Evolutionary conservation across 2,329 filamentous ascomycete genomes (phyloP).

Genomic region (Graphium sp.): DNA sequence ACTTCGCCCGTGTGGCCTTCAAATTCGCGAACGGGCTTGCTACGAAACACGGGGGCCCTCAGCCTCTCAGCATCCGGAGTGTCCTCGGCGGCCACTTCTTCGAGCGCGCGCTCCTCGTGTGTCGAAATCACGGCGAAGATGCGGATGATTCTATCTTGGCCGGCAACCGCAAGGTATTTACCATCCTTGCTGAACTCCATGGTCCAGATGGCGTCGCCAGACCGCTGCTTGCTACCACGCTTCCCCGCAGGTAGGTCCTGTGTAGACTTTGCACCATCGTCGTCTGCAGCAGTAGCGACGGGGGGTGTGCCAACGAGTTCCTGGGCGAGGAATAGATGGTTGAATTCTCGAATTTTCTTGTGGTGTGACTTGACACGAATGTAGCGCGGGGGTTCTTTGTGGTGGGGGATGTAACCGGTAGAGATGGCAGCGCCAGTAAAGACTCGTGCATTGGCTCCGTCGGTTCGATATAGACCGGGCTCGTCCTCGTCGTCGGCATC

Average conservation of each 20-base stretch:
- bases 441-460: slow-evolving; percentile 69
- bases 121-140: slow-evolving; percentile 82
- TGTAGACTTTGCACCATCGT: slow-evolving; percentile 17
- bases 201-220: slow-evolving; percentile 68
- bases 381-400: slow-evolving; percentile 81
- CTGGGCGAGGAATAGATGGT: slow-evolving; percentile 81
- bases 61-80: slow-evolving; percentile 41
- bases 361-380: slow-evolving; percentile 70
- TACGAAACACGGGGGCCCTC: slow-evolving; percentile 79
- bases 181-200: slow-evolving; percentile 88
- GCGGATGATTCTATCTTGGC: slow-evolving; percentile 70
- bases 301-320: slow-evolving; percentile 50
- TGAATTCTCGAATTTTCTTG: slow-evolving; percentile 69
- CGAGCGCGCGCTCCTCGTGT: slow-evolving; percentile 56
- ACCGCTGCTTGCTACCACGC: slow-evolving; percentile 11
- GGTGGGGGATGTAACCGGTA: slow-evolving; percentile 57
- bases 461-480: slow-evolving; percentile 47
- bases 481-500: slow-evolving; percentile 54
- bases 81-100: slow-evolving; percentile 36
- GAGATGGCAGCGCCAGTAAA: slow-evolving; percentile 62
- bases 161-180: slow-evolving; percentile 78
- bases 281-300: slow-evolving; percentile 10
- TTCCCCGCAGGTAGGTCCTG: not conserved
- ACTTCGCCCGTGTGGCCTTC: slow-evolving; percentile 72
- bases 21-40: slow-evolving; percentile 64